Conservation (phyloP, 148 eudicot species). For the Chenopodium formosanum region DNA sequence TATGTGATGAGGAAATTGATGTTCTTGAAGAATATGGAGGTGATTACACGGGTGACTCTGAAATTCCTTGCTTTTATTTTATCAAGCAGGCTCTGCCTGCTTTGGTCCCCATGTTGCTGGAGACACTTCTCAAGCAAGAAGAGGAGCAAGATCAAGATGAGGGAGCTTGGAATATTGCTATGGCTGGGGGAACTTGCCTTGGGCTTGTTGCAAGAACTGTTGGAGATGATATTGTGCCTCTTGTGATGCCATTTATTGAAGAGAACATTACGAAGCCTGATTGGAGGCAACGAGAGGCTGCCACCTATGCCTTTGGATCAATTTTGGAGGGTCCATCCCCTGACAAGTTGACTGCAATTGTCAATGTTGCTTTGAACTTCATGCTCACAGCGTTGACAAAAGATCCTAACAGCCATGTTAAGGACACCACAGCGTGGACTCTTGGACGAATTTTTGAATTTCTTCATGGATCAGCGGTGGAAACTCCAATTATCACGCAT, state of each 20-base stretch:
- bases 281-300: constrained; percentile 96
- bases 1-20: constrained; percentile 92
- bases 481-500: constrained; percentile 62
- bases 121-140: constrained; percentile 91
- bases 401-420: constrained; percentile 91
- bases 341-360: constrained; percentile 70
- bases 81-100: constrained; percentile 94
- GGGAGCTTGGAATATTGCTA: constrained; percentile 95
- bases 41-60: constrained; percentile 86
- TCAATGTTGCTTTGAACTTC: constrained; percentile 82
- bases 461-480: constrained; percentile 71
- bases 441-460: constrained; percentile 93
- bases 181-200: constrained; percentile 98
- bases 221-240: constrained; percentile 89
- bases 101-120: constrained; percentile 83
- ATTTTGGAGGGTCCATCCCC: constrained; percentile 96
- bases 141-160: constrained; percentile 98
- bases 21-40: constrained; percentile 82
- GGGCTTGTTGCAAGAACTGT: constrained; percentile 92
- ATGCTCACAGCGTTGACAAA: constrained; percentile 84
- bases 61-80: constrained; percentile 83
- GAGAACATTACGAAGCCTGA: constrained; percentile 76
- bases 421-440: constrained; percentile 98
- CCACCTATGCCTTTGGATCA: constrained; percentile 94
- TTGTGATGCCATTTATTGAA: constrained; percentile 91